A percentile compares a stretch with the other conserved stretches of the same genome.
Evolutionary conservation across 2,329 filamentous ascomycete genomes (phyloP).

Genomic region (Mycogone perniciosa): DNA sequence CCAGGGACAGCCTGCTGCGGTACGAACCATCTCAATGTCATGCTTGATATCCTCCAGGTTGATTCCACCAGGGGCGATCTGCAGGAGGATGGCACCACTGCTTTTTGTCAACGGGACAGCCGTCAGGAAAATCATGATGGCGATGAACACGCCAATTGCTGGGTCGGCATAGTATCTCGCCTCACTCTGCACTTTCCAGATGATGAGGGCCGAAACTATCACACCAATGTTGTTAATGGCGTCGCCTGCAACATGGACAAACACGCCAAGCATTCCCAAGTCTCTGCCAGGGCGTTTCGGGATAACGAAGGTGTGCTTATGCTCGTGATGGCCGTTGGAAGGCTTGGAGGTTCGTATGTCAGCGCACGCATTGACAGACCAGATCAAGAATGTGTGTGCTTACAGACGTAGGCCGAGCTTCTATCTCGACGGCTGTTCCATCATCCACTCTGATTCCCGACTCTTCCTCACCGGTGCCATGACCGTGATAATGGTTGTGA

Average conservation of each 20-base stretch:
- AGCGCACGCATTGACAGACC: not conserved
- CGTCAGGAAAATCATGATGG: slow-evolving; percentile 63
- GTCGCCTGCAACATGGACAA: slow-evolving; percentile 66
- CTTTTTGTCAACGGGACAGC: slow-evolving; percentile 56
- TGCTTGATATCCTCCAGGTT: slow-evolving; percentile 57
- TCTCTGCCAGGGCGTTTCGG: slow-evolving; percentile 41
- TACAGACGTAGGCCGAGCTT: slow-evolving; percentile 16
- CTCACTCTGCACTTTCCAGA: slow-evolving; percentile 57
- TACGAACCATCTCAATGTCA: slow-evolving; percentile 56
- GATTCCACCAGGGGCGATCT: slow-evolving; percentile 57
- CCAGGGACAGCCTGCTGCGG: not conserved
- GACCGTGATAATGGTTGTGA: not conserved
- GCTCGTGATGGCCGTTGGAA: slow-evolving; percentile 36
- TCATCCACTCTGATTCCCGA: slow-evolving; percentile 9
- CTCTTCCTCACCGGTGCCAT: slow-evolving; percentile 5
- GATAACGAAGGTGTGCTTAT: slow-evolving; percentile 37
- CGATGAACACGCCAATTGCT: slow-evolving; percentile 60
- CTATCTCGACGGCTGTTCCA: slow-evolving; percentile 9
- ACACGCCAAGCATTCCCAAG: slow-evolving; percentile 64
- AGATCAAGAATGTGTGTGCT: slow-evolving; percentile 4
- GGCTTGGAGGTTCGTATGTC: slow-evolving; percentile 1
- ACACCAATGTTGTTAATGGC: slow-evolving; percentile 72
- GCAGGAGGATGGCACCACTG: slow-evolving; percentile 59
- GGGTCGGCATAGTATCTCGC: slow-evolving; percentile 67
- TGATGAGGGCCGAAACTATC: slow-evolving; percentile 60